Conservation (phyloP, 192 early-diverging fungal genomes). For the Funneliformis mosseae region DNA sequence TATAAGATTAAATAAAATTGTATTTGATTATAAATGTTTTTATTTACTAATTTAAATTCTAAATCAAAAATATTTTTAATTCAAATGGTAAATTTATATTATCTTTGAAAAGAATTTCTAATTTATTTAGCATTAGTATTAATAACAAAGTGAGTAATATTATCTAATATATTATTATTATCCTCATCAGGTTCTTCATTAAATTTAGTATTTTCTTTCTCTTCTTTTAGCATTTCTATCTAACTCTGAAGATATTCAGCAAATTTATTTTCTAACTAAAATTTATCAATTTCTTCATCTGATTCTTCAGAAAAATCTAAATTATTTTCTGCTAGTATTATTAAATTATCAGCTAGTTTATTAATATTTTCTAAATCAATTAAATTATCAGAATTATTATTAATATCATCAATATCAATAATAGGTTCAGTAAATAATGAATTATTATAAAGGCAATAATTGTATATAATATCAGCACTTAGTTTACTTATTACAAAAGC, state of each 20-base stretch:
- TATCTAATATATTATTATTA: too few species aligned
- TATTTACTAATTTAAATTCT: too few species aligned
- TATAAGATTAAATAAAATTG: too few species aligned
- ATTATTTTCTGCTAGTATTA: not conserved
- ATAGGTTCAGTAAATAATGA: not conserved
- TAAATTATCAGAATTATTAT: not conserved
- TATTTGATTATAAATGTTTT: too few species aligned
- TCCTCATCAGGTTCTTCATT: too few species aligned
- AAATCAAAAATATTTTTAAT: too few species aligned
- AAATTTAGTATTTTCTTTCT: too few species aligned
- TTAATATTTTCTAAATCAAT: not conserved
- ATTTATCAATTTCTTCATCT: not conserved
- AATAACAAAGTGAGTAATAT: too few species aligned
- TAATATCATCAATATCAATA: not conserved
- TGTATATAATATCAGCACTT: not conserved
- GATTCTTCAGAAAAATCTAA: not conserved
- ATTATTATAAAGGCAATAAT: not conserved
- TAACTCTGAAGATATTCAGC: not conserved
- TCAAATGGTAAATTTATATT: too few species aligned
- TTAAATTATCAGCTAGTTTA: not conserved
- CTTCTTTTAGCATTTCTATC: not conserved
- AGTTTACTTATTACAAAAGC: conserved; percentile 17
- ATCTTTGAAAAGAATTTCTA: too few species aligned
- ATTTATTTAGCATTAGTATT: too few species aligned
- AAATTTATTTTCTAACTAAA: not conserved